phyloP scores from a whole-genome alignment of 495 filamentous ascomycete species.

The Cryomyces minteri region DNA sequence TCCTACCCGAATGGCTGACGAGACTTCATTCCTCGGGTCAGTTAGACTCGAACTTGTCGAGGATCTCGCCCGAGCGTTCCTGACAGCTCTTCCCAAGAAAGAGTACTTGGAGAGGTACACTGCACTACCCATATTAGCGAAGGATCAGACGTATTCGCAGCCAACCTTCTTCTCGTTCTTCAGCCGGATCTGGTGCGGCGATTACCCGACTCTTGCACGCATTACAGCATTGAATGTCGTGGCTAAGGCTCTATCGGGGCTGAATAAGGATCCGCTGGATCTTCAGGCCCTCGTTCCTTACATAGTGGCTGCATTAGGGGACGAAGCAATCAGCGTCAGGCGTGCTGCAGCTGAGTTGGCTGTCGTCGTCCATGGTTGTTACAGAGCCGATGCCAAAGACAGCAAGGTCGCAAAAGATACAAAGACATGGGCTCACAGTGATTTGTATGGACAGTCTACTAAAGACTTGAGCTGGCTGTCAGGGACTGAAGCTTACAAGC shows the following conservation, averaged over 20 bases:
- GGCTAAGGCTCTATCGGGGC: slow-evolving; percentile 25
- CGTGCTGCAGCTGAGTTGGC: slow-evolving; percentile 51
- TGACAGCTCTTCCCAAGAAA: slow-evolving; percentile 32
- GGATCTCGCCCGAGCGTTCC: slow-evolving; percentile 43
- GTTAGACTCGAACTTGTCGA: slow-evolving; percentile 21
- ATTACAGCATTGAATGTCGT: slow-evolving; percentile 45
- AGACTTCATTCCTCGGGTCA: slow-evolving; percentile 15
- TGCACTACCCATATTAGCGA: slow-evolving; percentile 36
- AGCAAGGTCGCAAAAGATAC: slow-evolving; percentile 11
- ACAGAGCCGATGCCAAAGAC: slow-evolving; percentile 15
- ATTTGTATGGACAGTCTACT: slow-evolving; percentile 36
- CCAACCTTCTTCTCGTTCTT: slow-evolving; percentile 64
- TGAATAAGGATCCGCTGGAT: slow-evolving; percentile 22
- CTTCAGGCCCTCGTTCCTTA: slow-evolving; percentile 67
- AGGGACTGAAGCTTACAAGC: slow-evolving; percentile 29
- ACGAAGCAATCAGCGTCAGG: slow-evolving; percentile 54
- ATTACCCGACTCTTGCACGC: slow-evolving; percentile 45
- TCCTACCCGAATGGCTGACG: slow-evolving; percentile 15
- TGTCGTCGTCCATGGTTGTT: slow-evolving; percentile 23
- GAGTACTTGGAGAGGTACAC: slow-evolving; percentile 36
- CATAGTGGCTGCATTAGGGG: slow-evolving; percentile 49
- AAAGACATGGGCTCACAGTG: slow-evolving; percentile 31
- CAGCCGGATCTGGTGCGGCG: slow-evolving; percentile 51
- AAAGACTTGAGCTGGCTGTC: slow-evolving; percentile 40
- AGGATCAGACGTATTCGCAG: slow-evolving; percentile 28